Conservation (phyloP, 2,329 filamentous ascomycete genomes). For the Orbilia quercus region DNA sequence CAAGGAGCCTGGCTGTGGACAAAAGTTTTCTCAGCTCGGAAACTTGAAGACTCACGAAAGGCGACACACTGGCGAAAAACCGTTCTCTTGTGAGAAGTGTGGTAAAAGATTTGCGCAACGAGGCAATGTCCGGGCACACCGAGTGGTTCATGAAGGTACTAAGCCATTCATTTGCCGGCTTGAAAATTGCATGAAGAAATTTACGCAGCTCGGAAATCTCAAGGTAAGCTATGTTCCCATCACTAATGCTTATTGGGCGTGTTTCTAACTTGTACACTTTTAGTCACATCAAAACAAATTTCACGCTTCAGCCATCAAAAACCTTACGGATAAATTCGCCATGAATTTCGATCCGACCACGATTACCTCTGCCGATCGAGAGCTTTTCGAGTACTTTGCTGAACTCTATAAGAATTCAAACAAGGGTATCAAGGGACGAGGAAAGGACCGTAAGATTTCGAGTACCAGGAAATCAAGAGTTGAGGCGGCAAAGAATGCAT, state of each 20-base stretch:
- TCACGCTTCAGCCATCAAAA: conserved; percentile 78
- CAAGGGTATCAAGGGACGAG: conserved; percentile 96
- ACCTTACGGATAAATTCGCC: conserved; percentile 77
- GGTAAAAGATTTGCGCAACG: conserved; percentile 85
- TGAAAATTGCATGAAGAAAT: conserved; percentile 85
- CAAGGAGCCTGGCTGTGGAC: conserved; percentile 77
- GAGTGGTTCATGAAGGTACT: conserved; percentile 79
- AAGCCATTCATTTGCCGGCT: conserved; percentile 85
- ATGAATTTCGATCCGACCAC: conserved; percentile 71
- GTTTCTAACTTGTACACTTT: conserved; percentile 35
- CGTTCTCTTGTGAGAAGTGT: conserved; percentile 82
- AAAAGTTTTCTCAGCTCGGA: conserved; percentile 86
- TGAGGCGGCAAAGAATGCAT: conserved; percentile 57
- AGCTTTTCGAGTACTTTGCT: conserved; percentile 85
- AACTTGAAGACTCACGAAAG: conserved; percentile 93
- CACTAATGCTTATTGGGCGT: conserved; percentile 19
- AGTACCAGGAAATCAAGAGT: conserved; percentile 58
- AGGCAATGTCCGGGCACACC: conserved; percentile 85
- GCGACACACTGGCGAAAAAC: conserved; percentile 86
- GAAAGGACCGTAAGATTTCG: conserved; percentile 79
- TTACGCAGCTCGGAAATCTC: conserved; percentile 89
- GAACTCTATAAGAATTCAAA: conserved; percentile 96
- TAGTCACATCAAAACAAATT: conserved; percentile 95
- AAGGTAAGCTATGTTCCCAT: conserved; percentile 70
- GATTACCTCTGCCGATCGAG: conserved; percentile 76